Percentiles rank a stretch among this genome's conserved stretches.
phyloP scores from a whole-genome alignment of 2,329 filamentous ascomycete species.

The Cercospora citrullina region DNA sequence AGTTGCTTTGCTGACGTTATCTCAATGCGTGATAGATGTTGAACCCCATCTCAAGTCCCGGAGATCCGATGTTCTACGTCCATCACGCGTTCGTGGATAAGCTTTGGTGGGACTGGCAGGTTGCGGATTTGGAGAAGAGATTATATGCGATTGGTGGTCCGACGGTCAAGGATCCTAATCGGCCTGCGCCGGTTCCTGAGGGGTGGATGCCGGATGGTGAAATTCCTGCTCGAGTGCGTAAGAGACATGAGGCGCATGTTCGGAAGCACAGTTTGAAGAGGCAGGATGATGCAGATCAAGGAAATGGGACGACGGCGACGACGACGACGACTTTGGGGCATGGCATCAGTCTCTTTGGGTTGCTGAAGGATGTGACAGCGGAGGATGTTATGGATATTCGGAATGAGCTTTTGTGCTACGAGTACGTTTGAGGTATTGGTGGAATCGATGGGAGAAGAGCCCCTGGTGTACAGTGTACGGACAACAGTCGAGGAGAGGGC shows the following conservation, averaged over 20 bases:
- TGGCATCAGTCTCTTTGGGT: neutral
- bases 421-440: neutral
- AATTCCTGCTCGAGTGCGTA: neutral
- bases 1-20: neutral
- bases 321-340: neutral
- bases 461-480: neutral
- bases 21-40: neutral
- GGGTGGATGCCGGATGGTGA: neutral
- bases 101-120: slow-evolving; percentile 22
- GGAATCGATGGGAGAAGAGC: neutral
- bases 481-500: neutral
- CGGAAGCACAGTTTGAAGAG: neutral
- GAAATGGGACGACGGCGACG: neutral
- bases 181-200: slow-evolving; percentile 3
- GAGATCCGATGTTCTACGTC: slow-evolving; percentile 20
- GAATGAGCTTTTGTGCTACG: slow-evolving; percentile 5
- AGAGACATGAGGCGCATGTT: neutral
- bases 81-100: slow-evolving; percentile 21
- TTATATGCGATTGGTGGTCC: slow-evolving; percentile 2
- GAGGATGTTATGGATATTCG: slow-evolving; percentile 16
- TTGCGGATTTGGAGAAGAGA: slow-evolving; percentile 5
- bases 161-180: neutral
- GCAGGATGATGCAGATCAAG: neutral
- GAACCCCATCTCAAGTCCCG: slow-evolving; percentile 12
- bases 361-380: neutral